These are phyloP conservation scores for Silene uniflora DNA, from an alignment of 148 eudicot species.

Conservation along the genomic window DNA sequence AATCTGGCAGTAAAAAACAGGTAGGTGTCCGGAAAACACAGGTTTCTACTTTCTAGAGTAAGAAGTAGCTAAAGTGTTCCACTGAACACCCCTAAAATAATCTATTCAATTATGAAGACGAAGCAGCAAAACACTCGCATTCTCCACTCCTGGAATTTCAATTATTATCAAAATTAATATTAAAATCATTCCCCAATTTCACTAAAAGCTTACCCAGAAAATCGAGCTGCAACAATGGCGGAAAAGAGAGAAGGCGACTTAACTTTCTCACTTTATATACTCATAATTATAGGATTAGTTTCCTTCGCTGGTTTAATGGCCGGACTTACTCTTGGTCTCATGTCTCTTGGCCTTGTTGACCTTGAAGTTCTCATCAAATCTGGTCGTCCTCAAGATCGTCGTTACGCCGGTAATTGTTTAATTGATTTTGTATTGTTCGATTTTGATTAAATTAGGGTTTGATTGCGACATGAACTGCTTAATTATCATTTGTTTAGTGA, in stretches of 20 bases:
- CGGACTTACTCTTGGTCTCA: constrained; percentile 84
- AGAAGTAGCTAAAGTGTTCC: too few relatives aligned
- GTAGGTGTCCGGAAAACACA: too few relatives aligned
- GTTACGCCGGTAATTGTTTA: constrained; percentile 50
- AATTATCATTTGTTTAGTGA: too few relatives aligned
- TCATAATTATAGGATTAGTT: constrained; percentile 51
- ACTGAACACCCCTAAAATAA: too few relatives aligned
- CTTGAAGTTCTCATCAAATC: constrained; percentile 91
- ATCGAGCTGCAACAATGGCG: constrained; percentile 28
- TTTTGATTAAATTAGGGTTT: background rate
- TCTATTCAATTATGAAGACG: background rate
- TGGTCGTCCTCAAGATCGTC: constrained; percentile 80
- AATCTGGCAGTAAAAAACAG: too few relatives aligned
- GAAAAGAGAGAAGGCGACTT: constrained; percentile 28
- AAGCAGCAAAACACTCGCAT: background rate
- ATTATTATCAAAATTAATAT: too few relatives aligned
- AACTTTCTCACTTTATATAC: constrained; percentile 41
- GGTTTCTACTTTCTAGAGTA: too few relatives aligned
- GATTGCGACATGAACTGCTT: background rate
- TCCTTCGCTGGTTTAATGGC: constrained; percentile 90
- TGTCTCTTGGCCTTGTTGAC: constrained; percentile 94
- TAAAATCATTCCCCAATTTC: background rate
- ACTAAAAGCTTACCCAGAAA: background rate
- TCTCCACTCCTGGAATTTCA: background rate
- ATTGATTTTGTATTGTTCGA: too few relatives aligned